A percentile compares a stretch with the other conserved stretches of the same genome.
Evolutionary conservation across 768 basidiomycete genomes (phyloP).

Genomic region (Mycena kentingensis): DNA sequence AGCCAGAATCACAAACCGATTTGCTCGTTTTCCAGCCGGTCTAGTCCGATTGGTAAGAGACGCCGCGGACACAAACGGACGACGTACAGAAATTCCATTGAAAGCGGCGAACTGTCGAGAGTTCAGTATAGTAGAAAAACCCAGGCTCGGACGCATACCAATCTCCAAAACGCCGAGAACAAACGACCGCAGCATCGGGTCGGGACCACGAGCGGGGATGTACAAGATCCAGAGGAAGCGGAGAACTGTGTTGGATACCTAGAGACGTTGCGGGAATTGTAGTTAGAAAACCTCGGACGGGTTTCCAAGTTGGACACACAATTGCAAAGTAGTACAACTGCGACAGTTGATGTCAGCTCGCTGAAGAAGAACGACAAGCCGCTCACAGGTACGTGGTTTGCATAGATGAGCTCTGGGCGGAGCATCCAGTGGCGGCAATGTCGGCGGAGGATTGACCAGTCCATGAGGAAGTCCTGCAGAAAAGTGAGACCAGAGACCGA

Average conservation of each 20-base stretch:
- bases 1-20: too few relatives aligned
- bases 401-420: conserved; percentile 75
- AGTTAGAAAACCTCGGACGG: not conserved
- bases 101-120: conserved; percentile 59
- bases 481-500: not conserved
- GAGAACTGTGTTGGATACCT: conserved; percentile 72
- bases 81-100: conserved; percentile 91
- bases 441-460: conserved; percentile 82
- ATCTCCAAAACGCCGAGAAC: conserved; percentile 74
- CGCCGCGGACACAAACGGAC: conserved; percentile 5
- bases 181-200: conserved; percentile 61
- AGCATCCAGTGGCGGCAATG: conserved; percentile 61
- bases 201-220: conserved; percentile 54
- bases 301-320: conserved; percentile 40
- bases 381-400: conserved; percentile 58
- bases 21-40: conserved; percentile 89
- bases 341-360: not conserved
- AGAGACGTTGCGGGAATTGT: conserved; percentile 1
- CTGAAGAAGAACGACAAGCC: not conserved
- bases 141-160: not conserved
- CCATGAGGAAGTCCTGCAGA: conserved; percentile 78
- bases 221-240: conserved; percentile 87
- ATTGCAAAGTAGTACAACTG: conserved; percentile 81
- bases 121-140: not conserved
- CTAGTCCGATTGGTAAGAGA: conserved; percentile 34